phyloP scores from a whole-genome alignment of 768 basidiomycete species.

The Pisolithus microcarpus region DNA sequence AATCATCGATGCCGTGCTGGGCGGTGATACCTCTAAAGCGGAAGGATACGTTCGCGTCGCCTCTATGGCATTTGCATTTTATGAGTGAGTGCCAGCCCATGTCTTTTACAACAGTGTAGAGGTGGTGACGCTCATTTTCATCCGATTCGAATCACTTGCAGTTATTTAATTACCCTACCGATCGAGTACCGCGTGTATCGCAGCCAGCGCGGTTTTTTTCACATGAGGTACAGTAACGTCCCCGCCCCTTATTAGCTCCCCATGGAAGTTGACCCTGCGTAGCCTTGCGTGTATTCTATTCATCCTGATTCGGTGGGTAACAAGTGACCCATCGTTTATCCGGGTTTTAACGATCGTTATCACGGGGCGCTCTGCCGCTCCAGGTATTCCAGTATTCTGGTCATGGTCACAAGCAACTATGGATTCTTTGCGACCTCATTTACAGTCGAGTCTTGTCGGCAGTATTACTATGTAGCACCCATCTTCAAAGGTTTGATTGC shows the following conservation, averaged over 20 bases:
- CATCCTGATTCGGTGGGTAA: constrained; percentile 25
- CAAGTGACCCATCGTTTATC: not conserved
- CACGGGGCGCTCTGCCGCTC: constrained; percentile 2
- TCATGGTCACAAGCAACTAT: constrained; percentile 46
- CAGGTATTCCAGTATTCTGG: constrained; percentile 36
- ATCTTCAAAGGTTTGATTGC: constrained; percentile 49
- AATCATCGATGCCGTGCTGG: not conserved
- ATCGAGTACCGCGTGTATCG: constrained; percentile 28
- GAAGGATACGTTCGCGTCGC: constrained; percentile 29
- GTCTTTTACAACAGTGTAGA: not conserved
- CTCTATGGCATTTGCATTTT: constrained; percentile 31
- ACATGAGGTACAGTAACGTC: constrained; percentile 18
- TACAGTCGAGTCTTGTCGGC: constrained; percentile 37
- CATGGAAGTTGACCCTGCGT: not conserved
- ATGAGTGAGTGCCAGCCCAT: constrained; percentile 26
- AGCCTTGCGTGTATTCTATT: constrained; percentile 28
- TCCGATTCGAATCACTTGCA: constrained; percentile 4
- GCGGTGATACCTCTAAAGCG: constrained; percentile 1
- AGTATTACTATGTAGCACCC: constrained; percentile 47
- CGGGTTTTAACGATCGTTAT: not conserved
- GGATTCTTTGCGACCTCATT: constrained; percentile 53
- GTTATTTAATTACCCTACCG: constrained; percentile 28
- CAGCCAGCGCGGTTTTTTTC: constrained; percentile 20
- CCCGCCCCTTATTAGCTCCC: not conserved
- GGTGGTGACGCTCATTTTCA: not conserved